Percentiles rank a stretch among this genome's conserved stretches.
These are phyloP conservation scores for Naganishia antarctica DNA, from an alignment of 768 basidiomycete genomes.

Conservation along the genomic window DNA sequence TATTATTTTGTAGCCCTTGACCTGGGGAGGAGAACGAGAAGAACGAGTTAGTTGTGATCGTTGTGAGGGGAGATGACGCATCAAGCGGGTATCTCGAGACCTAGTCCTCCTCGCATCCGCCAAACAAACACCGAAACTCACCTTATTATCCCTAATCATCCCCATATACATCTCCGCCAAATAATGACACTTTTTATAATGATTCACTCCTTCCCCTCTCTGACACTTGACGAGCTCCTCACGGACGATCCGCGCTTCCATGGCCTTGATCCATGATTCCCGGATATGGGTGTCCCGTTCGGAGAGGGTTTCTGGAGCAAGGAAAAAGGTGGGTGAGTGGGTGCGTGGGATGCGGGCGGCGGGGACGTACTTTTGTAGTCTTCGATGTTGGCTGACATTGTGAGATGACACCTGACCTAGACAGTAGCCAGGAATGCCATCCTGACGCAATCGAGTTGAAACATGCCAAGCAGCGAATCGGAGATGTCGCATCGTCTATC, in stretches of 20 bases:
- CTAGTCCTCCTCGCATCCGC: too few species aligned
- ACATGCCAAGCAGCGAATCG: conserved; percentile 10
- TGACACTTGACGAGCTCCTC: conserved; percentile 88
- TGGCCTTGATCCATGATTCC: conserved; percentile 89
- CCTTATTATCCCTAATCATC: conserved; percentile 75
- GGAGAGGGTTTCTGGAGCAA: conserved; percentile 21
- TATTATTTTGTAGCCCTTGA: conserved; percentile 78
- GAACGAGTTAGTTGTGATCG: neutral
- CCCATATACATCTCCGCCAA: conserved; percentile 72
- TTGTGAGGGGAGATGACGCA: neutral
- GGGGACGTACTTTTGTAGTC: conserved; percentile 27
- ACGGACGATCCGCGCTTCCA: conserved; percentile 84
- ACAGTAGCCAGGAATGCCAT: too few species aligned
- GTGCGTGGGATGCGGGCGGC: neutral
- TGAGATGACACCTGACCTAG: neutral
- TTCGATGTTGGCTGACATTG: conserved; percentile 28
- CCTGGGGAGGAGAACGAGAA: conserved; percentile 53
- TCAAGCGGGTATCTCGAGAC: too few species aligned
- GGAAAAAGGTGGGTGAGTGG: neutral
- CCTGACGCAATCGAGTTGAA: conserved; percentile 2
- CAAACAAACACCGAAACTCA: conserved; percentile 50
- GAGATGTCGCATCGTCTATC: neutral
- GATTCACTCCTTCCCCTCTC: conserved; percentile 81
- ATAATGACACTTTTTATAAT: conserved; percentile 81
- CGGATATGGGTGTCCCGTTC: conserved; percentile 68